Evolutionary conservation across 257 asterid species (phyloP).

Genomic region (Primulina tabacum): DNA sequence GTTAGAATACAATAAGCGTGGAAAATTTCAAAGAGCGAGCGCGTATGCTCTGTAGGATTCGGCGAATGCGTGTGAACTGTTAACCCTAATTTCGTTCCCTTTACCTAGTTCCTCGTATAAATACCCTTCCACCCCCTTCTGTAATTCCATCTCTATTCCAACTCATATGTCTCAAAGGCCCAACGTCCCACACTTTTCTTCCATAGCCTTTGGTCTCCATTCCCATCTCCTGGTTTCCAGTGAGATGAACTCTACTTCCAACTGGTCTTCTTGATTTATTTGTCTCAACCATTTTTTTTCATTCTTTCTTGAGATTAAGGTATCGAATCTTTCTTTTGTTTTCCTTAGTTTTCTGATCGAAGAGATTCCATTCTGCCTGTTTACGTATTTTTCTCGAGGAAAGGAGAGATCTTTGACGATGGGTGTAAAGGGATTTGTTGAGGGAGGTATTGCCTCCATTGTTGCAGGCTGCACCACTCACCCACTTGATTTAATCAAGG

Average conservation of each 20-base stretch:
- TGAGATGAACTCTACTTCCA: conserved; percentile 73
- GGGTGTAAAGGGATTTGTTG: conserved; percentile 53
- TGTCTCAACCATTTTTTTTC: no score
- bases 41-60: background rate
- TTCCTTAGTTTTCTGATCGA: no score
- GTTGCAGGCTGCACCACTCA: conserved; percentile 69
- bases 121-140: conserved; percentile 23
- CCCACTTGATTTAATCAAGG: conserved; percentile 54
- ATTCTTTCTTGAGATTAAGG: no score
- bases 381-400: background rate
- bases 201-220: conserved; percentile 69
- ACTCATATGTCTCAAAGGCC: conserved; percentile 84
- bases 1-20: no score
- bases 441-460: conserved; percentile 64
- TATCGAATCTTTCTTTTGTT: no score
- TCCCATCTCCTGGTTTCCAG: conserved; percentile 98
- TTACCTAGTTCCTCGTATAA: conserved; percentile 31
- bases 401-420: background rate
- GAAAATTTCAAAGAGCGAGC: no score
- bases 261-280: conserved; percentile 38
- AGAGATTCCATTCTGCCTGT: no score
- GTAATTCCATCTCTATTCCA: background rate
- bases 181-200: conserved; percentile 73
- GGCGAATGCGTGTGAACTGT: conserved; percentile 23
- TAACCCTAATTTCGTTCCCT: conserved; percentile 29